phyloP scores from a whole-genome alignment of 1,284 basidiomycete species.

The Tilletia setariae region DNA sequence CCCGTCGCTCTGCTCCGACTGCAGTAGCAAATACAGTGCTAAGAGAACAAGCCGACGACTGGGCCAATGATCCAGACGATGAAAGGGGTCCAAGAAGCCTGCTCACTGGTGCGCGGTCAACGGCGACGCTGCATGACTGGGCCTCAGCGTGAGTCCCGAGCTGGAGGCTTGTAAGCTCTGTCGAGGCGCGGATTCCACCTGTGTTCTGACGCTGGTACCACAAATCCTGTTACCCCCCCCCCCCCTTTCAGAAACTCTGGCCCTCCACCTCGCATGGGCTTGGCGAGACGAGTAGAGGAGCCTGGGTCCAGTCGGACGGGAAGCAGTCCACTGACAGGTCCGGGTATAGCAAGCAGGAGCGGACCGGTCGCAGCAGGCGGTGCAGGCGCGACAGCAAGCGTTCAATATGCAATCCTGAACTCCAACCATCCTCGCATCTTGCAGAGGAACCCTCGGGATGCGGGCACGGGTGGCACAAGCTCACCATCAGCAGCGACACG shows the following conservation, averaged over 20 bases:
- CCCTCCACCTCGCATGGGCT: background rate
- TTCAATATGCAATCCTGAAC: slow-evolving; percentile 2
- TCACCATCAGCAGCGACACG: background rate
- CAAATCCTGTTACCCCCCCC: background rate
- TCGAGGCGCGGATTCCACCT: too few species aligned
- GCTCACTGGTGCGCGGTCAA: background rate
- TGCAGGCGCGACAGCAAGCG: background rate
- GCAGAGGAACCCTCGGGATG: background rate
- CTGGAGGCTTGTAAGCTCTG: too few species aligned
- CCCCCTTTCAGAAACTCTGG: background rate
- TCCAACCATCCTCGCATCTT: background rate
- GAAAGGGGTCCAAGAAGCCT: background rate
- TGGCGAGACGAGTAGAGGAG: background rate
- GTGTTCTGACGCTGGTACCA: too few species aligned
- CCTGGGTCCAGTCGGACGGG: background rate
- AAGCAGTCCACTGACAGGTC: background rate
- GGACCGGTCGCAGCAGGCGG: background rate
- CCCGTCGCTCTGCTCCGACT: background rate
- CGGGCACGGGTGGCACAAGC: background rate
- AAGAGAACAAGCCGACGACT: background rate
- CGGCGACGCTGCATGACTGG: too few species aligned
- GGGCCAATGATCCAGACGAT: background rate
- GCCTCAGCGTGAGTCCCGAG: too few species aligned
- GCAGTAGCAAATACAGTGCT: background rate
- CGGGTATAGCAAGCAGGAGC: background rate